Evolutionary conservation across 371 early-diverging fungal genomes (phyloP).

Genomic region (Fennellomyces sp.): DNA sequence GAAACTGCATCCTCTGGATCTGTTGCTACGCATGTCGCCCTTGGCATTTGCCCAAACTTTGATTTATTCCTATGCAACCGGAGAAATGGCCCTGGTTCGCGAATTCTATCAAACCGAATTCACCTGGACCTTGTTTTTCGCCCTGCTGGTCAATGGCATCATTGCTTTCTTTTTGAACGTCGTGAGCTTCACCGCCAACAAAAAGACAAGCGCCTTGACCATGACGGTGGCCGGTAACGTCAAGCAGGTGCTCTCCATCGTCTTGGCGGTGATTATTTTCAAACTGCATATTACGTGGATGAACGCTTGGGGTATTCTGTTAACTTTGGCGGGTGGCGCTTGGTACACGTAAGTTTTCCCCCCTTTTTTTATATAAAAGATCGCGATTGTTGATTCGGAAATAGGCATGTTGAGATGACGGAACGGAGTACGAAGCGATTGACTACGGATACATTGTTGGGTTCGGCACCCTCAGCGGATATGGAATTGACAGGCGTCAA

Average conservation of each 20-base stretch:
- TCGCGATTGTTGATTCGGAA: not conserved
- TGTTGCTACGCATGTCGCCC: conserved; percentile 82
- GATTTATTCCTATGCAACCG: conserved; percentile 65
- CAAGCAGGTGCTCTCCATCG: conserved; percentile 85
- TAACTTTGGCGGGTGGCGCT: conserved; percentile 81
- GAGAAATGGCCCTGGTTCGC: conserved; percentile 65
- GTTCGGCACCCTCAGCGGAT: not conserved
- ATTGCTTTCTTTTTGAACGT: conserved; percentile 87
- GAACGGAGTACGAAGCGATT: conserved; percentile 13
- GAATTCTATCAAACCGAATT: conserved; percentile 52
- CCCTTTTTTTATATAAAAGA: not conserved
- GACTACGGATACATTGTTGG: conserved; percentile 1
- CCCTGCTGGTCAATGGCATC: conserved; percentile 74
- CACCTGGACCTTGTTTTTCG: conserved; percentile 48
- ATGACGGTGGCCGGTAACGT: conserved; percentile 92
- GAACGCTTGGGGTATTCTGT: conserved; percentile 74
- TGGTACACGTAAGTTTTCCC: conserved; percentile 51
- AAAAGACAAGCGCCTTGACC: conserved; percentile 82
- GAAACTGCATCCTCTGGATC: conserved; percentile 82
- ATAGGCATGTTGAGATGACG: conserved; percentile 25
- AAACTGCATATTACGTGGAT: conserved; percentile 63
- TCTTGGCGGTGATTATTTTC: conserved; percentile 79
- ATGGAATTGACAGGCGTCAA: not conserved
- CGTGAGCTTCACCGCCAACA: conserved; percentile 84
- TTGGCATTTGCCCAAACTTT: conserved; percentile 79